Percentiles rank a stretch among this genome's conserved stretches.
Evolutionary conservation across 495 filamentous ascomycete species (phyloP).

Genomic region (Penicillium goetzii): DNA sequence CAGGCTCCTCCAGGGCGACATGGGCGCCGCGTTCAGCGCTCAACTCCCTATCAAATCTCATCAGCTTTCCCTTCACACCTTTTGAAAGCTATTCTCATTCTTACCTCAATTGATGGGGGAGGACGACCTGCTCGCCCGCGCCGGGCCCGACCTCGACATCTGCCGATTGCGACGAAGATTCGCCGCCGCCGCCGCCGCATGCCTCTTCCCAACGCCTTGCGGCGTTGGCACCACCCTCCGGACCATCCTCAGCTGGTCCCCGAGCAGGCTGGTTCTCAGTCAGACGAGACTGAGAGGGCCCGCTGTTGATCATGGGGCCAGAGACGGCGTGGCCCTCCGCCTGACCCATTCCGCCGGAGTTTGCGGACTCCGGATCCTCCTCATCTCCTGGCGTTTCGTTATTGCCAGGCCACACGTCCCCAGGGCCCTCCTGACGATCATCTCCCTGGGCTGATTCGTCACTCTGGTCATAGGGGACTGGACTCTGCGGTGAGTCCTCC

Average conservation of each 20-base stretch:
- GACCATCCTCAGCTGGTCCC: neutral
- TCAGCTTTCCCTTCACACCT: neutral
- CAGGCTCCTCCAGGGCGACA: neutral
- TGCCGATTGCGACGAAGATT: neutral
- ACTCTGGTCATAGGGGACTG: neutral
- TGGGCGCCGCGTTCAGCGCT: neutral
- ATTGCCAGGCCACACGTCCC: neutral
- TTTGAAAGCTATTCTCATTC: neutral
- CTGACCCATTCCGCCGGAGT: neutral
- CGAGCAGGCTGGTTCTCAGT: neutral
- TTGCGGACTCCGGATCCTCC: neutral
- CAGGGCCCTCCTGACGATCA: neutral
- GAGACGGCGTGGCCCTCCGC: neutral
- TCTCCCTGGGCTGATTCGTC: neutral
- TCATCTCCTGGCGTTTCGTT: neutral
- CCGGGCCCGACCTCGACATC: neutral
- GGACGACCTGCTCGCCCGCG: neutral
- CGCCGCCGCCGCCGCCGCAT: neutral
- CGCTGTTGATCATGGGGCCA: neutral
- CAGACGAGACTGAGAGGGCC: neutral
- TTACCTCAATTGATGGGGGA: constrained; percentile 1
- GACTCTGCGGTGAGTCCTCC: neutral
- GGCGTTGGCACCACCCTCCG: neutral
- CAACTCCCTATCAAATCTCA: constrained; percentile 6
- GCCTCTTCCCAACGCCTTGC: neutral